A percentile compares a stretch with the other conserved stretches of the same genome.
Conservation (phyloP, 2,329 filamentous ascomycete genomes). For the Aspergillus pseudoviridinutans region DNA sequence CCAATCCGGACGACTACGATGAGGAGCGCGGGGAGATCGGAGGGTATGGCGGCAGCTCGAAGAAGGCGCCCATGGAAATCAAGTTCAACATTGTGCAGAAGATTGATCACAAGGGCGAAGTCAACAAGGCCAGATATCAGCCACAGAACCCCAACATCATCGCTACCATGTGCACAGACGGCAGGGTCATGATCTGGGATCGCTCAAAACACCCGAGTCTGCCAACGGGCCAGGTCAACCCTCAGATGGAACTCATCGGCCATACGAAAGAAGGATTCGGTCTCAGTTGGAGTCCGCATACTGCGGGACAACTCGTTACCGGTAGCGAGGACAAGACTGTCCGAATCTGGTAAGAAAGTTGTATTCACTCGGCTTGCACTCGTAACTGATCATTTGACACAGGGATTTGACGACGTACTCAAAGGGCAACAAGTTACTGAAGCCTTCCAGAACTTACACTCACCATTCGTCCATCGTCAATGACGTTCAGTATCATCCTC, state of each 20-base stretch:
- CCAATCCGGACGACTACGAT: conserved; percentile 81
- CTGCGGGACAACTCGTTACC: conserved; percentile 75
- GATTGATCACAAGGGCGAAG: conserved; percentile 93
- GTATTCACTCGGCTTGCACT: not conserved
- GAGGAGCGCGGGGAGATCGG: conserved; percentile 91
- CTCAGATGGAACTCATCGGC: conserved; percentile 79
- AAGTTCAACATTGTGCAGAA: conserved; percentile 91
- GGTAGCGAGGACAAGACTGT: conserved; percentile 92
- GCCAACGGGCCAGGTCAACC: conserved; percentile 69
- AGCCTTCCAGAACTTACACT: conserved; percentile 70
- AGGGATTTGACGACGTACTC: conserved; percentile 79
- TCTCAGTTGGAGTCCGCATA: conserved; percentile 84
- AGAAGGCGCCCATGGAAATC: conserved; percentile 66
- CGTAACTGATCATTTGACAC: conserved; percentile 5
- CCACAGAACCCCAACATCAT: conserved; percentile 97
- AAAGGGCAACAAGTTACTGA: conserved; percentile 64
- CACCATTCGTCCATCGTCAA: conserved; percentile 92
- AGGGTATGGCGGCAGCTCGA: conserved; percentile 71
- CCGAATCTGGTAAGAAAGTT: conserved; percentile 69
- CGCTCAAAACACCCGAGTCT: conserved; percentile 84
- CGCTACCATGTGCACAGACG: conserved; percentile 84
- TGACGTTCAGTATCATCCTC: conserved; percentile 91
- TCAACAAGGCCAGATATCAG: conserved; percentile 98
- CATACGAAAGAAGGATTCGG: conserved; percentile 90
- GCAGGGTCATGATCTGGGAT: conserved; percentile 88